Evolutionary conservation across 441 rosid genomes (phyloP).

Genomic region (Mallotus japonicus): DNA sequence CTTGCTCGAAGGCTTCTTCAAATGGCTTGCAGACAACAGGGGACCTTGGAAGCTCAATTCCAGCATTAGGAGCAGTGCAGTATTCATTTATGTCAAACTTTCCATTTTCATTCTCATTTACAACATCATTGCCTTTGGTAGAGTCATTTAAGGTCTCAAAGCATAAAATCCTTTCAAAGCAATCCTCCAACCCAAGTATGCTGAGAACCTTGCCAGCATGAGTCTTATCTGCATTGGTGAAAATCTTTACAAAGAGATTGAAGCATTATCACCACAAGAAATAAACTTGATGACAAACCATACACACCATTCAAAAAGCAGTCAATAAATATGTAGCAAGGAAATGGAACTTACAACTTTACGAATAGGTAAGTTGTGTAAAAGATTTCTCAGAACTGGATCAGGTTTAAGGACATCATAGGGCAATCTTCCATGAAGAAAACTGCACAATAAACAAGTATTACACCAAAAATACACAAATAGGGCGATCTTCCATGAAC

Average conservation of each 20-base stretch:
- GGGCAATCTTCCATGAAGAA: slow-evolving; percentile 88
- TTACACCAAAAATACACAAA: slow-evolving; percentile 9
- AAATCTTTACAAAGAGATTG: slow-evolving; percentile 40
- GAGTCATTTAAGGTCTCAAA: slow-evolving; percentile 73
- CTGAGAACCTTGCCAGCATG: slow-evolving; percentile 62
- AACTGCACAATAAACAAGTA: slow-evolving; percentile 38
- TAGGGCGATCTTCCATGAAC: slow-evolving; percentile 94
- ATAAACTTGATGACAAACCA: background rate
- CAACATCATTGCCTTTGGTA: slow-evolving; percentile 30
- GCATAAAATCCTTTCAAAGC: slow-evolving; percentile 71
- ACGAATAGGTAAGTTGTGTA: slow-evolving; percentile 65
- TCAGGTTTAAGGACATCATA: slow-evolving; percentile 74
- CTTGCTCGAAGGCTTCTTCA: slow-evolving; percentile 63
- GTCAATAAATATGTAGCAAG: background rate
- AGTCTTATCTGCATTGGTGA: slow-evolving; percentile 73
- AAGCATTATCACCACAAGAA: background rate
- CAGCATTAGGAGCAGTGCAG: slow-evolving; percentile 31
- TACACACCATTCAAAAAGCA: background rate
- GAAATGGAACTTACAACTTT: slow-evolving; percentile 60
- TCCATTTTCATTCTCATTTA: slow-evolving; percentile 6
- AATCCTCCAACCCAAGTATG: slow-evolving; percentile 83
- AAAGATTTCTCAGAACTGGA: slow-evolving; percentile 61
- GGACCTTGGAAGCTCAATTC: slow-evolving; percentile 47
- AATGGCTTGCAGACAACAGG: slow-evolving; percentile 88
- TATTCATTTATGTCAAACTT: slow-evolving; percentile 44